These are phyloP conservation scores for Chrysoporthe puriensis DNA, from an alignment of 2,329 filamentous ascomycete genomes.

Conservation along the genomic window DNA sequence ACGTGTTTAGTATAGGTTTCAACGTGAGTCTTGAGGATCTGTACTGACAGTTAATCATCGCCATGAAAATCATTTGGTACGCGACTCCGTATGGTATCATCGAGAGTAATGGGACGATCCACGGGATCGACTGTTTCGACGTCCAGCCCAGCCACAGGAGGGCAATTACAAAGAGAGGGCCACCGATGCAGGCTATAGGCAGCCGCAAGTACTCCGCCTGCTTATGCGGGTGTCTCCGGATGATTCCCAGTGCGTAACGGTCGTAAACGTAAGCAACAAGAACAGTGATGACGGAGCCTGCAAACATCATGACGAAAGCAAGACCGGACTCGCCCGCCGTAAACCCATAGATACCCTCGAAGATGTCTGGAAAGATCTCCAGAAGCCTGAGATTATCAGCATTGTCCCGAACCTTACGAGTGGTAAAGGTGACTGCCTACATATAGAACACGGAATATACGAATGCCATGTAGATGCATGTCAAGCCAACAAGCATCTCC, in stretches of 20 bases:
- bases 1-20: neutral
- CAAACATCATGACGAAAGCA: conserved; percentile 33
- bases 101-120: conserved; percentile 35
- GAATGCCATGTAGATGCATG: conserved; percentile 38
- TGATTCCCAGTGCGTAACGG: conserved; percentile 28
- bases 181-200: conserved; percentile 35
- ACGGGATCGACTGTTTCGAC: conserved; percentile 32
- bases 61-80: conserved; percentile 36
- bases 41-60: conserved; percentile 33
- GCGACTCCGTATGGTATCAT: conserved; percentile 36
- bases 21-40: neutral
- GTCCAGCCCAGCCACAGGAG: conserved; percentile 38
- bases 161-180: conserved; percentile 34
- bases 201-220: conserved; percentile 36
- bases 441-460: conserved; percentile 41
- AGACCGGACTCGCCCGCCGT: conserved; percentile 35
- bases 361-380: conserved; percentile 34
- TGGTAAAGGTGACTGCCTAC: neutral
- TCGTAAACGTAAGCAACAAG: conserved; percentile 33
- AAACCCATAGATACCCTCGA: conserved; percentile 38
- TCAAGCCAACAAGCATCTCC: conserved; percentile 38
- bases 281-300: conserved; percentile 33
- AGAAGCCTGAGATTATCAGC: conserved; percentile 29
- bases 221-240: conserved; percentile 31
- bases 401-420: neutral